A percentile compares a stretch with the other conserved stretches of the same genome.
These are phyloP conservation scores for Aspergillus candidus DNA, from an alignment of 2,329 filamentous ascomycete species.

Conservation along the genomic window DNA sequence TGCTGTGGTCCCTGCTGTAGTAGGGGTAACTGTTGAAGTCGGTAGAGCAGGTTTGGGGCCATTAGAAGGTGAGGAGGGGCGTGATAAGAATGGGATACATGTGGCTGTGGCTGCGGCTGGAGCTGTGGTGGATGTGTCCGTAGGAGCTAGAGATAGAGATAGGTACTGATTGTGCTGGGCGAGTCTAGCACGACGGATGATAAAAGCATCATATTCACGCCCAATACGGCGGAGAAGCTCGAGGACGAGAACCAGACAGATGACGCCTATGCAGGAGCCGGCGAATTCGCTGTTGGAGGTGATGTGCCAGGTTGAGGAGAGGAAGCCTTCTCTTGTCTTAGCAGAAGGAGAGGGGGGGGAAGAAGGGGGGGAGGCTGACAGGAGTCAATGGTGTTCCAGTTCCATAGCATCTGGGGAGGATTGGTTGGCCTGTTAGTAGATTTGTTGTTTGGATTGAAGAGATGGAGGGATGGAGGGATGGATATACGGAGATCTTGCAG, in stretches of 20 bases:
- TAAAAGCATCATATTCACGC: conserved; percentile 66
- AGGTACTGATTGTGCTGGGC: neutral
- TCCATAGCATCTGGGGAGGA: conserved; percentile 23
- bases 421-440: neutral
- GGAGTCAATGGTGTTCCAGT: conserved; percentile 24
- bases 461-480: neutral
- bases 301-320: conserved; percentile 64
- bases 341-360: neutral
- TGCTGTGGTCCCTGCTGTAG: too few species aligned
- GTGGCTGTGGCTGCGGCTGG: neutral
- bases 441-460: neutral
- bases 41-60: neutral
- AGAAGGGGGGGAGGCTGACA: conserved; percentile 9
- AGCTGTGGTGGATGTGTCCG: neutral
- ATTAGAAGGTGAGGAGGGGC: too few species aligned
- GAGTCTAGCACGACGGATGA: conserved; percentile 47
- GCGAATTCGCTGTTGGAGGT: conserved; percentile 66
- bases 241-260: conserved; percentile 66
- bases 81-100: conserved; percentile 1
- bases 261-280: conserved; percentile 70
- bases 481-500: conserved; percentile 24
- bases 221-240: conserved; percentile 64
- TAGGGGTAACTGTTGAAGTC: neutral
- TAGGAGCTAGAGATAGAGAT: neutral
- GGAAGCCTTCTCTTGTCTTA: conserved; percentile 49